Evolutionary conservation across 1,139 yeast species (phyloP).

Genomic region (Hansenula sp.): DNA sequence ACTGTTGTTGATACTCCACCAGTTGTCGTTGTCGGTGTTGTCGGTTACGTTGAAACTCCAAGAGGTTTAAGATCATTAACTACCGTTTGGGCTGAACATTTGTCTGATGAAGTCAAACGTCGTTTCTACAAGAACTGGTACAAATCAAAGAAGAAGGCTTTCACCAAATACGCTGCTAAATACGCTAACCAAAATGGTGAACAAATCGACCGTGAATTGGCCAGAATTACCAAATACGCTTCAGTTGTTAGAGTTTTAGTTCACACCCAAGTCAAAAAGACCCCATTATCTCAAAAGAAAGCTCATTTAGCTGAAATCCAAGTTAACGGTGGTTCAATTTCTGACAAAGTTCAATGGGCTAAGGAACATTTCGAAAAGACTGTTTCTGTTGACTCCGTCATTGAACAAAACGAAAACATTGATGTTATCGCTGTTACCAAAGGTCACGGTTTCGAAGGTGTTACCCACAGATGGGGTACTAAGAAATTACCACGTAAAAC

Average conservation of each 20-base stretch:
- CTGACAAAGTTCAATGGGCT: slow-evolving; percentile 99
- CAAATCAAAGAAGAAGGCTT: slow-evolving; percentile 99
- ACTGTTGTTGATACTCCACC: slow-evolving; percentile 99
- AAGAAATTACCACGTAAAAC: slow-evolving; percentile 99
- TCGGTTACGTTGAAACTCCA: slow-evolving; percentile 99
- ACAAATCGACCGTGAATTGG: slow-evolving; percentile 92
- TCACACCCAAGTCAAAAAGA: slow-evolving; percentile 99
- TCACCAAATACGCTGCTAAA: slow-evolving; percentile 99
- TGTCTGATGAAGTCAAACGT: slow-evolving; percentile 98
- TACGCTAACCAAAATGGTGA: slow-evolving; percentile 85
- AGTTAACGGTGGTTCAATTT: slow-evolving; percentile 97
- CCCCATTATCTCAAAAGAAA: slow-evolving; percentile 99
- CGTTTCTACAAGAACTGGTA: slow-evolving; percentile 99
- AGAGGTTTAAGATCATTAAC: slow-evolving; percentile 99
- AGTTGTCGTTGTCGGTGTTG: slow-evolving; percentile 98
- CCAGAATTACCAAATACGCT: slow-evolving; percentile 98
- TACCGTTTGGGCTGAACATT: slow-evolving; percentile 99
- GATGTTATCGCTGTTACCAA: slow-evolving; percentile 99
- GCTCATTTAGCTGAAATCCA: slow-evolving; percentile 99
- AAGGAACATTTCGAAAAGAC: slow-evolving; percentile 99
- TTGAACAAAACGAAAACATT: slow-evolving; percentile 98
- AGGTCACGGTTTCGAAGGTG: slow-evolving; percentile 99
- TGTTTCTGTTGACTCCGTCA: slow-evolving; percentile 90
- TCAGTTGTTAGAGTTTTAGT: slow-evolving; percentile 98
- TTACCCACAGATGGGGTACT: slow-evolving; percentile 99